Evolutionary conservation across 2,329 filamentous ascomycete species (phyloP), one percentile per base, ranked within the genome.

Genomic region (Hypoxylon rubiginosum): DNA sequence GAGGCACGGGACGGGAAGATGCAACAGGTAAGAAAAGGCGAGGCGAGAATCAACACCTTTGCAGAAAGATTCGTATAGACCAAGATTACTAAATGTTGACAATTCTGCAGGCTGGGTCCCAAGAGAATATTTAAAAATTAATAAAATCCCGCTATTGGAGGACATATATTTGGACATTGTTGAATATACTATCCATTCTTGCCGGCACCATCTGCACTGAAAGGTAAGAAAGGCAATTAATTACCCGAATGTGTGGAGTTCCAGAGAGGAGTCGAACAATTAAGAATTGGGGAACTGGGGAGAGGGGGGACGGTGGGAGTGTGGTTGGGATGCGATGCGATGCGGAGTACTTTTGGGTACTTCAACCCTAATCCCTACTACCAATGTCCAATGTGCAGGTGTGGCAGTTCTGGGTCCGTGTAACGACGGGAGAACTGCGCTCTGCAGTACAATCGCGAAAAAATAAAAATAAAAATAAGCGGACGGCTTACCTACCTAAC

Each of bases 221-320:
- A 51, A 58, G 24, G 21, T 21, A 56, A 34, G 51, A 30, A 51
- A 67, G 26, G 32, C 43, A 54, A 30, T 43, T 60, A 66, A 66
- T 71, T 67, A 69, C 66, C 66, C 66, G 69, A 71, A 61, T 17
- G 36, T 69, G 67, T 66, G 69, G 64, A 67, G 69, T 58, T 39
- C 13, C 34, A 6, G 13, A 15, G 34, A 36, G 32, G 32, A 36
- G 32, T 36, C 13, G 32, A 39, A n/a, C 13, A 39, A n/a, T 39
- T 49, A 64, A 41, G 58, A 68, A 66, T 36, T 36, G 69, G 69
- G 65, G 67, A 63, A 71, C 69, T 65, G 60, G 64, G 64, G 64
- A 58, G 68, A 64, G 32, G 53, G 43, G 39, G 50, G 45, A 46
- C 43, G 50, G 36, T 57, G 59, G 57, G 28, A 62, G 32, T 43